Base-by-base conservation (phyloP, 768 basidiomycete genomes). In the Russula dissimulans region DNA sequence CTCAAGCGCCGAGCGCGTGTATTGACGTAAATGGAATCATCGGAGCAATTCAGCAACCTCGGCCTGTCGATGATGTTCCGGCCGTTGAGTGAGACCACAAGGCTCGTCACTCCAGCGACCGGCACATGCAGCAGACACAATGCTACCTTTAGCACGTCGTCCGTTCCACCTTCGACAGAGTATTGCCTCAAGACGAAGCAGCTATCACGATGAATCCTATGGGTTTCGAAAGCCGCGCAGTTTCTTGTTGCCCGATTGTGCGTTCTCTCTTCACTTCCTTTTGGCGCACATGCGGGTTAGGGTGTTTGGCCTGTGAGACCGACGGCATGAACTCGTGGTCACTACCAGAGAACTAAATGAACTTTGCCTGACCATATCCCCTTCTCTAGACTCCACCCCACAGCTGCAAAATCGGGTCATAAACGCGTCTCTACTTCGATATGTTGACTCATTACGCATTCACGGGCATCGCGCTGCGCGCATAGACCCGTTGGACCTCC, bases 401-500 rank as follows among this genome's bases (percentile, higher is more conserved):
- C 88, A 91, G 66, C 76, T 92, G 14, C 69, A 76, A 54, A 89
- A 89, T 71, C 80, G 93, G 9, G 77, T 77, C 14, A 69, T 70
- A 3, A 93, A 95, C 66, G 91, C 91, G 0, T 76, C 89, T 3
- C 75, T 97, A 17, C 74, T 95, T 46, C 87, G 94, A 38, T 95
- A 93, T 69, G 89, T 93, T 11, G 94, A 95, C 69, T 86, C 88
- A 2, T 79, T 95, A 66, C 81, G 92, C n/a, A 85, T 78, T 0
- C 89, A 92, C 64, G 89, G 87, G 0, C 91, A 93, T 67, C 82
- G 90, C 34, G 90, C 91, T 3, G 91, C 91, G 0, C 78, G 81
- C 45, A 88, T 95, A 44, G 93, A 97, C 69, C 93, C 94, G 0
- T 74, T 95, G 39, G 91, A 93, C 71, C 73, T 95, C 54, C 86